Conservation (phyloP, 257 asterid genomes). For the Rubia yunnanensis region DNA sequence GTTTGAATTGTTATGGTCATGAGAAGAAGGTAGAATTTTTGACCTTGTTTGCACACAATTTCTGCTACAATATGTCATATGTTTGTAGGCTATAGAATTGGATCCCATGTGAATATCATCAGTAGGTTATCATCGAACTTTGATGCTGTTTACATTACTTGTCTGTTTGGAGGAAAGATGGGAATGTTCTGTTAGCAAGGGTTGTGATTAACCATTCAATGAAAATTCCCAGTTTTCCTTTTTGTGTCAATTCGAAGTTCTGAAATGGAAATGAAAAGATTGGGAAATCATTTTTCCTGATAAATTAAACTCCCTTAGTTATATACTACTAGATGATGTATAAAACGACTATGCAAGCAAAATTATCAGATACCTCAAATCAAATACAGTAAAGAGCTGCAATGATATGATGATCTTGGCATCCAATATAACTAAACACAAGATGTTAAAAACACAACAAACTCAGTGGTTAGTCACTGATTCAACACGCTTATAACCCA, state of each 20-base stretch:
- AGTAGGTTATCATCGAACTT: constrained; percentile 10
- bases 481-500: too few species aligned
- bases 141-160: constrained; percentile 1
- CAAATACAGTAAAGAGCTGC: too few species aligned
- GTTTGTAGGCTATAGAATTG: constrained; percentile 19
- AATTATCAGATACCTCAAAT: too few species aligned
- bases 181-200: neutral
- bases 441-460: too few species aligned
- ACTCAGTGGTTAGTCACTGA: too few species aligned
- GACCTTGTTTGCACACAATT: constrained; percentile 26
- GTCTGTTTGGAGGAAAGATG: neutral
- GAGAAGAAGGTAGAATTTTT: constrained; percentile 9
- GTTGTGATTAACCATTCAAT: neutral
- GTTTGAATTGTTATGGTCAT: constrained; percentile 21
- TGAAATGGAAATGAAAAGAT: neutral
- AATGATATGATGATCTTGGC: too few species aligned
- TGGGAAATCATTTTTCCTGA: neutral
- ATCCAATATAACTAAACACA: too few species aligned
- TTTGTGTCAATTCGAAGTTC: neutral
- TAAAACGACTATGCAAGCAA: too few species aligned
- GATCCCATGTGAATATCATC: constrained; percentile 34
- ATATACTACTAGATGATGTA: too few species aligned
- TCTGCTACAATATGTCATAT: constrained; percentile 21
- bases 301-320: too few species aligned
- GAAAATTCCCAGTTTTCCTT: neutral